Evolutionary conservation across 2,329 filamentous ascomycete species (phyloP).

Genomic region (Piedraia hortae): DNA sequence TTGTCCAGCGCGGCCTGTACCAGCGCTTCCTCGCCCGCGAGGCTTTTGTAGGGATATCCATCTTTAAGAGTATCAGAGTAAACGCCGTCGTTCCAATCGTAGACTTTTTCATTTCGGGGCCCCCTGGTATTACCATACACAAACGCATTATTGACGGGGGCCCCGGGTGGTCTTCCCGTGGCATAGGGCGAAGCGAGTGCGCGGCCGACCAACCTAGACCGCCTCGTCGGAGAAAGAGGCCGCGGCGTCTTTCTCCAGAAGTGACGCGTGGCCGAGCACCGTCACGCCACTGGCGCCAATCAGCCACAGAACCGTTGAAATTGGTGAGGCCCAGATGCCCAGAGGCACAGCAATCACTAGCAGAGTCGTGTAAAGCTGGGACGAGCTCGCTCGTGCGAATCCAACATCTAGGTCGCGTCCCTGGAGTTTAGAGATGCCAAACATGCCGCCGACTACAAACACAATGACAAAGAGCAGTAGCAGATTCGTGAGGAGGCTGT

Average conservation of each 20-base stretch:
- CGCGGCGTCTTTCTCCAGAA: constrained; percentile 98
- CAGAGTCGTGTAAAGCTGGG: constrained; percentile 79
- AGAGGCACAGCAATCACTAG: constrained; percentile 62
- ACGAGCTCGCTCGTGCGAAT: constrained; percentile 54
- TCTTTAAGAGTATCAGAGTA: too few relatives aligned
- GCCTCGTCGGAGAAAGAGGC: constrained; percentile 99
- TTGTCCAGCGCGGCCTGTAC: constrained; percentile 54
- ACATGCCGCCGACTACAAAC: constrained; percentile 65
- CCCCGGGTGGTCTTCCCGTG: constrained; percentile 98
- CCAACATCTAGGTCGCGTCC: constrained; percentile 74
- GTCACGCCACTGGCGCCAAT: constrained; percentile 84
- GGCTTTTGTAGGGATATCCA: too few relatives aligned
- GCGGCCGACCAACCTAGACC: constrained; percentile 99
- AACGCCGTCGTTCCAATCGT: too few relatives aligned
- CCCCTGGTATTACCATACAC: too few relatives aligned
- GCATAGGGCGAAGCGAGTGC: constrained; percentile 50
- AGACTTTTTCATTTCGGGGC: too few relatives aligned
- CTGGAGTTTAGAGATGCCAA: constrained; percentile 67
- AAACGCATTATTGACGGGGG: constrained; percentile 24
- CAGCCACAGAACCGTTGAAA: constrained; percentile 73
- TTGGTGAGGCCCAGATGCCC: constrained; percentile 58
- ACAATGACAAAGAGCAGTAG: constrained; percentile 76
- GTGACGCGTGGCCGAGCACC: constrained; percentile 77
- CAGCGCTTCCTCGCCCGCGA: too few relatives aligned
- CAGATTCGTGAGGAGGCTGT: constrained; percentile 72